Base-by-base conservation (phyloP, 2,329 filamentous ascomycete genomes). In the Sclerotinia glacialis region DNA sequence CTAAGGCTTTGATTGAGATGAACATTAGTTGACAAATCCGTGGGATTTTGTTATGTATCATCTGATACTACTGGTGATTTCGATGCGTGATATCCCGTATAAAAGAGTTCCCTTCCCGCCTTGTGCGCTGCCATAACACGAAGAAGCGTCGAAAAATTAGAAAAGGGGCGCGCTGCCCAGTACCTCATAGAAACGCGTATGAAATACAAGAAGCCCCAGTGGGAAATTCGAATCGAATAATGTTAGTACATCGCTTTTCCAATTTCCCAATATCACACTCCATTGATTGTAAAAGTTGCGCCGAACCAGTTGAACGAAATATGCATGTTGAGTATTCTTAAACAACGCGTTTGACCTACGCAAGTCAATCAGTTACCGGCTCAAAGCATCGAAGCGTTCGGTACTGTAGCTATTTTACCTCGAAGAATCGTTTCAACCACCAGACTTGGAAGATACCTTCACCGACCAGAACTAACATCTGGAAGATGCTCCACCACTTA, bases 401-500 rank as follows among this genome's bases (percentile, higher is more conserved):
- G 70, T 64, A 69, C 70, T 75, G 69, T 72, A 74, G 62, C 73
- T 73, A 40, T 67, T 75, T 72, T 77, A 89, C 87, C 88, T 97
- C 93, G 77, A 97, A 97, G 85, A 99, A 99, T 77, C 95, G 87
- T 82, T 96, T 95, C 78, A 99, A 80, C 93, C 95, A 99, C 94
- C 95, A 99, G 72, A 99, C 94, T 83, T 99, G 95, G 84, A 99
- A 99, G 72, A 97, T 83, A 69, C 93, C 95, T 83, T 98, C 92
- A 75, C 90, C 93, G 72, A 96, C 84, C 70, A 99, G 86, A 61
- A 98, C 88, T 66, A 87, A 85, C 71, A 99, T 87, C 80, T 99
- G 93, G 80, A 98, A 98, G 74, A 98, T 86, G 79, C 95, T 97
- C 95, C 95, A 99, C 95, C 95, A 99, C 84, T 99, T 99, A 78